Percentiles rank a stretch among this genome's conserved stretches.
Evolutionary conservation across 83 land plant species (phyloP).

Genomic region (Isoetes engelmannii): DNA sequence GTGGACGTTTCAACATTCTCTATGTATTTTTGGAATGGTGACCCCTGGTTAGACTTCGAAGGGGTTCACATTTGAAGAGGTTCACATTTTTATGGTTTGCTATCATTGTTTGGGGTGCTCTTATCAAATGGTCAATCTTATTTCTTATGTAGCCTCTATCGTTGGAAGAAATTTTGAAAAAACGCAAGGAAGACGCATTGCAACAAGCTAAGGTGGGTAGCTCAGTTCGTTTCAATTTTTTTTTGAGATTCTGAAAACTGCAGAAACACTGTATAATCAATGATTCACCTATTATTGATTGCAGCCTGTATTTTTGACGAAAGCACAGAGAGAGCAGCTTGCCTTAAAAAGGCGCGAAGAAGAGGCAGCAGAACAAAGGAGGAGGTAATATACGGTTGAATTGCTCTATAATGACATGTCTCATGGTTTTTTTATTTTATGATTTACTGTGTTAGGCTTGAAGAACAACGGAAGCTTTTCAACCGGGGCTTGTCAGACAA

Average conservation of each 20-base stretch:
- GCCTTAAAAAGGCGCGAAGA: slow-evolving; percentile 69
- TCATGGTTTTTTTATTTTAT: not conserved
- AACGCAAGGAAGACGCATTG: slow-evolving; percentile 38
- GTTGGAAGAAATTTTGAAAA: slow-evolving; percentile 40
- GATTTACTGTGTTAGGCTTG: slow-evolving; percentile 19
- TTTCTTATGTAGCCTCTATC: slow-evolving; percentile 30
- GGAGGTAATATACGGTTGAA: slow-evolving; percentile 21
- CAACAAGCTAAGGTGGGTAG: slow-evolving; percentile 39
- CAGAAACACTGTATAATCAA: not conserved
- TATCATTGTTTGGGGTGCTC: not conserved
- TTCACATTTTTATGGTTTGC: not conserved
- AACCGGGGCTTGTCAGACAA: slow-evolving; percentile 20
- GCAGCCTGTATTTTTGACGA: slow-evolving; percentile 79
- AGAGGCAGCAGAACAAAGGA: slow-evolving; percentile 45
- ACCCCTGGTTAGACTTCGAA: not conserved
- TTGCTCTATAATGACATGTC: not conserved
- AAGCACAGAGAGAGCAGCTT: slow-evolving; percentile 61
- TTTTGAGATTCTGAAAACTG: not conserved
- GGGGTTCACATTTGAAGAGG: not conserved
- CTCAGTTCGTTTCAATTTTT: not conserved
- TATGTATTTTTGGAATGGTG: not conserved
- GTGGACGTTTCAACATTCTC: not conserved
- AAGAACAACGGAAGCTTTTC: slow-evolving; percentile 38
- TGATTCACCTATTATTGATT: not conserved
- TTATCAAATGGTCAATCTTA: not conserved